phyloP scores from a whole-genome alignment of 106 monocot species.

The Platanthera zijinensis region DNA sequence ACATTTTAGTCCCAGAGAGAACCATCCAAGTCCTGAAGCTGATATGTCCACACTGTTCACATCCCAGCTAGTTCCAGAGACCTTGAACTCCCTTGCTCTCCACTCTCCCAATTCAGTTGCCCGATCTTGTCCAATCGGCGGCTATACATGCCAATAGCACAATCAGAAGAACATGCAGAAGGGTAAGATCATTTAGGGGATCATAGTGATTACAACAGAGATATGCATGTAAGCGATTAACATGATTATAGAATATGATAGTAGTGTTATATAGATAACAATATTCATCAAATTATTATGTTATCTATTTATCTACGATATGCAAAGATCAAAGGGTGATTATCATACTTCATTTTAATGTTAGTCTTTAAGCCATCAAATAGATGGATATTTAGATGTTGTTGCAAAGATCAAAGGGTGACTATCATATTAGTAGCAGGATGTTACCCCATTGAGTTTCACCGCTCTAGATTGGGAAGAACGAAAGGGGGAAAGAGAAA shows the following conservation, averaged over 20 bases:
- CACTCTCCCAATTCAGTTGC: constrained; percentile 65
- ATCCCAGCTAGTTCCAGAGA: constrained; percentile 84
- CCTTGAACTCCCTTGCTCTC: constrained; percentile 48
- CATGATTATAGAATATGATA: not conserved
- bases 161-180: not conserved
- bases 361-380: too few relatives aligned
- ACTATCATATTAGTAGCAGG: too few relatives aligned
- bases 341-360: too few relatives aligned
- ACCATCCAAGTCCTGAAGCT: constrained; percentile 80
- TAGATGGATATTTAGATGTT: too few relatives aligned
- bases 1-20: constrained; percentile 83
- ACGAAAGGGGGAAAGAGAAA: too few relatives aligned
- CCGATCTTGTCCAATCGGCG: constrained; percentile 64
- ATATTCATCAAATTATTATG: too few relatives aligned
- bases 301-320: too few relatives aligned
- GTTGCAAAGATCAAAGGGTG: too few relatives aligned
- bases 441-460: too few relatives aligned
- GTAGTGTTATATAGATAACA: too few relatives aligned
- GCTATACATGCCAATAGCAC: constrained; percentile 25
- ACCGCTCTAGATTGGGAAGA: too few relatives aligned
- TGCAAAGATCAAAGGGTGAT: too few relatives aligned
- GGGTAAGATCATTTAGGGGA: not conserved
- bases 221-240: not conserved
- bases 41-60: constrained; percentile 76
- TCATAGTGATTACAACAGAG: not conserved